Conservation (phyloP, 805 yeast genomes). For the Candida fluviatilis region DNA sequence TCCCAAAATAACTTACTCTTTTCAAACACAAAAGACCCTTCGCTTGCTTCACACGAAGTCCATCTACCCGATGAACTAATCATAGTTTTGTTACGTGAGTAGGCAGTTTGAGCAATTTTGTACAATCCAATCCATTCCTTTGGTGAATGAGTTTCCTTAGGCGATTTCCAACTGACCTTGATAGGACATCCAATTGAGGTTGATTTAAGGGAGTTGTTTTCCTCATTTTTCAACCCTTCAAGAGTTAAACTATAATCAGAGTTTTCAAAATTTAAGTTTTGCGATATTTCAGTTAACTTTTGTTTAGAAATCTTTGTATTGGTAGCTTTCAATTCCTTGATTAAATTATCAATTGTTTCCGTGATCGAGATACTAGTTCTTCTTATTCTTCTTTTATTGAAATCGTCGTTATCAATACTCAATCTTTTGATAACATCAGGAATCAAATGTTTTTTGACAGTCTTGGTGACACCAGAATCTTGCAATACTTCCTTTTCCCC, state of each 20-base stretch:
- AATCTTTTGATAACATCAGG: conserved; percentile 36
- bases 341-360: conserved; percentile 44
- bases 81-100: conserved; percentile 50
- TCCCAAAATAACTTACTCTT: conserved; percentile 54
- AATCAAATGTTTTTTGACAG: conserved; percentile 37
- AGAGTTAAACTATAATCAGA: conserved; percentile 28
- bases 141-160: conserved; percentile 37
- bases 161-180: conserved; percentile 50
- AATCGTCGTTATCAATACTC: conserved; percentile 13
- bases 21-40: conserved; percentile 49
- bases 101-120: conserved; percentile 55
- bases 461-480: conserved; percentile 47
- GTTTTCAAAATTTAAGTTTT: conserved; percentile 34
- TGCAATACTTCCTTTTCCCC: conserved; percentile 59
- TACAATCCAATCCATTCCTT: conserved; percentile 80
- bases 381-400: conserved; percentile 18
- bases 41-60: conserved; percentile 32
- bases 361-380: conserved; percentile 38
- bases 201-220: conserved; percentile 7
- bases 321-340: conserved; percentile 36
- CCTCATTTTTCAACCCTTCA: conserved; percentile 14
- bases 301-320: conserved; percentile 28
- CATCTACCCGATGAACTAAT: conserved; percentile 66
- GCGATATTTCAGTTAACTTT: conserved; percentile 36
- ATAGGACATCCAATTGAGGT: conserved; percentile 50